Evolutionary conservation across 164 flowering plant genomes (phyloP), one percentile per base, ranked within the genome.

Genomic region (Magnolia officinalis): DNA sequence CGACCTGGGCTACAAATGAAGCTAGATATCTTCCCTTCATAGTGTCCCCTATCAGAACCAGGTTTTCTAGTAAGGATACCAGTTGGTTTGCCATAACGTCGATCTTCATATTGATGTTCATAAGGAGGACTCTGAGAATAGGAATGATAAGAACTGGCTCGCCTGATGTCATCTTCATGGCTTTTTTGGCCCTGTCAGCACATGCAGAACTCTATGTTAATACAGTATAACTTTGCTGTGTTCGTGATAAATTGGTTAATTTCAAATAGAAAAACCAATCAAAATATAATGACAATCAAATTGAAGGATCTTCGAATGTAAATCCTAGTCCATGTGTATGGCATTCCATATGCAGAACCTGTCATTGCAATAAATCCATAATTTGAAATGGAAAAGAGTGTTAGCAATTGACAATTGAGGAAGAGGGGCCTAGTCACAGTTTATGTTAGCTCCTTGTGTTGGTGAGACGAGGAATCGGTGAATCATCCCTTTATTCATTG

Each of bases 91-190:
- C 98, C 97, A 77, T 94, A 92, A 8, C 85, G 86, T 45, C 98
- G 86, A 69, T 96, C 98, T 85, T 96, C 99, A 83, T 96, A 96
- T 70, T 96, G 98, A 83, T 90, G 83, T 73, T 96, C 99, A 85
- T 96, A 96, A 51, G 99, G 99, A 65, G 99, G 99, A 81, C 99
- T 96, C 79, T 96, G 99, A 69, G 99, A 96, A 82, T 85, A 96
- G 50, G 99, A 96, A 80, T 96, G 99, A 83, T 96, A 96, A 29
- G 99, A 96, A 79, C 98, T 94, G 78, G 99, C 98, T 72, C 98
- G 89, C 83, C 98, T 82, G 45, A 82, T 84, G 58, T 91, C 95
- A 74, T 87, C 96, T 79, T 88, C 97, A 74, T 73, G 83, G 78
- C 80, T 87, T 76, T 76, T 86, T 26, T 75, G 76, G 79, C 78